Base-by-base conservation (phyloP, 805 yeast genomes). In the Candida alai region DNA sequence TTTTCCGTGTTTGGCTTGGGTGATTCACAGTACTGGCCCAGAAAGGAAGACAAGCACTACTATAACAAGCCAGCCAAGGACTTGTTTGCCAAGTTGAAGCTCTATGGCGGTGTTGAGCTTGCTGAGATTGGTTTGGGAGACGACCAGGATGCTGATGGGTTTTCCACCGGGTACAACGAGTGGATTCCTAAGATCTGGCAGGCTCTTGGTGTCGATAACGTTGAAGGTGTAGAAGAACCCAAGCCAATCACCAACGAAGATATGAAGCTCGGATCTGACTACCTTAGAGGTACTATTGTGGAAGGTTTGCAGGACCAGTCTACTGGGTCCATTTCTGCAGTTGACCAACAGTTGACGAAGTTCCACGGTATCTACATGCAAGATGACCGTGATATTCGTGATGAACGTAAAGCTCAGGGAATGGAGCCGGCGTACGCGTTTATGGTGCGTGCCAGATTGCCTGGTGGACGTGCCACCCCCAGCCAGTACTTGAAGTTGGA, bases 341-440 rank as follows among this genome's bases (percentile, higher is more conserved):
- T 76, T 38, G 97, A 88, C 62, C 95, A 88, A 64, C 97, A 89
- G 63, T 63, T 90, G 59, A 88, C 97, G 46, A 90, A 90, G 64
- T 90, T 90, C 77, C 97, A 90, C 61, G 97, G 97, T 65, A 87
- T 88, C 47, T 90, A 90, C 60, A 87, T 90, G 95, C 97, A 90
- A 68, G 97, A 90, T 60, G 97, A 90, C 58, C 85, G 97, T 68
- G 97, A 90, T 61, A 70, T 90, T 40, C 77, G 97, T 60, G 97
- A 90, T 37, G 83, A 84, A 49, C 80, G 97, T 55, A 90, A 89
- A 65, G 76, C 85, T 30, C 86, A 84, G 55, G 97, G 97, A 28
- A 60, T 85, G 43, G 97, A 90, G 64, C 97, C 97, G 12, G 95
- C 94, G 32, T 90, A 85, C 60, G 74, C 94, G n/a, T 90, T 90